Evolutionary conservation across 1,284 basidiomycete species (phyloP), one percentile per base, ranked within the genome.

Genomic region (Ganoderma boninense): DNA sequence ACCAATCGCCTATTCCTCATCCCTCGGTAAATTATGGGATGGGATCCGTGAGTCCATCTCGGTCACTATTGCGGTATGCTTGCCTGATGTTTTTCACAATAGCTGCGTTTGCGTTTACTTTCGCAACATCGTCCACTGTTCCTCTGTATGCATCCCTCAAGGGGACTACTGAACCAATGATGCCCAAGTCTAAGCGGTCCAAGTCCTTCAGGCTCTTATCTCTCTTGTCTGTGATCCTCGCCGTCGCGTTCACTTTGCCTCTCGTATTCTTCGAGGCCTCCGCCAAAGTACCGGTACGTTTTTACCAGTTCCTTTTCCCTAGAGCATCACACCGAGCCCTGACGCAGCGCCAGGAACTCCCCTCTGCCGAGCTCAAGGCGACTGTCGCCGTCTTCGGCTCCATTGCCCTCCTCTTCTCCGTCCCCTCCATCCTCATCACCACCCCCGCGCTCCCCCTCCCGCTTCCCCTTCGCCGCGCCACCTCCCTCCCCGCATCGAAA

Each of bases 151-250:
- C 87, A 54, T 87, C 90, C 4, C 78, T 92, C 59, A 85, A 86
- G 69, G 85, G 85, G 38, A 80, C 83, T 16, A 79, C 81, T 49
- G 77, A 82, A 10, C 75, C 76, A 2, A 67, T 84, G 26, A 78
- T 80, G 23, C 82, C 81, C 43, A 89, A 88, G 79, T 82, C 84
- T 62, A 82, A 85, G 14, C 83, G 83, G 52, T 82, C 84, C 54
- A 86, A 82, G 60, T 91, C 89, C 2, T 92, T 92, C 81, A 85
- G 85, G 68, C 77, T 86, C 2, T 81, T 93, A 61, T 91, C 89
- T 29, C 73, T 84, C 54, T 68, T 85, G 38, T 88, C 90, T 64
- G 81, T 87, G 69, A 68, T 80, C 11, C 72, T 89, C 56, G 89
- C 87, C 32, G 77, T 85, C 3, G 74, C 84, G 38, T 80, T 92